Conservation (phyloP, 768 basidiomycete species). For the Podaxis carcinomalis region DNA sequence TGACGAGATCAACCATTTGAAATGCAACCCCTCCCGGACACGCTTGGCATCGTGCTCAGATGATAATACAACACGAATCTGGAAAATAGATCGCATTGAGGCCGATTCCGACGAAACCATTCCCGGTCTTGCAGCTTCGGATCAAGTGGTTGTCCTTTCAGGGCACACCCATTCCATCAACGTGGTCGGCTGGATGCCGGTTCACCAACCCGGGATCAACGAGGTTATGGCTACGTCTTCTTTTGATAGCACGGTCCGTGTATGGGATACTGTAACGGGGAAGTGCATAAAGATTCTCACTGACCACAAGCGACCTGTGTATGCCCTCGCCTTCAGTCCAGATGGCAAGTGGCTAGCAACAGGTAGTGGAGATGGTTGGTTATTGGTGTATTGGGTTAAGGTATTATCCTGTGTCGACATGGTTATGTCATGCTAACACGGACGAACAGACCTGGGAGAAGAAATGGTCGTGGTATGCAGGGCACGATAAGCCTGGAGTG, state of each 20-base stretch:
- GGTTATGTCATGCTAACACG: conserved; percentile 13
- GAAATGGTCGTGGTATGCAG: conserved; percentile 63
- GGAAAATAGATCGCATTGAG: conserved; percentile 54
- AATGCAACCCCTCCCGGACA: conserved; percentile 60
- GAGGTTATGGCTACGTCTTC: conserved; percentile 74
- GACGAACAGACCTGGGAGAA: conserved; percentile 38
- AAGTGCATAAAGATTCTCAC: conserved; percentile 67
- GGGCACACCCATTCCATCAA: conserved; percentile 69
- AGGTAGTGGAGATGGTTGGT: conserved; percentile 74
- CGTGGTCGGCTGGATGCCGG: conserved; percentile 67
- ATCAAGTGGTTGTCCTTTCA: conserved; percentile 40
- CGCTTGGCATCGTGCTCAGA: conserved; percentile 80
- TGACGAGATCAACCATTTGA: conserved; percentile 77
- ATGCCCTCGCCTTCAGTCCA: conserved; percentile 72
- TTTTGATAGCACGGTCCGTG: conserved; percentile 73
- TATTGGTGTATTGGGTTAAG: conserved; percentile 67
- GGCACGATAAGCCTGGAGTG: conserved; percentile 54
- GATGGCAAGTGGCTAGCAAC: conserved; percentile 69
- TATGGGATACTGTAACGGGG: conserved; percentile 82
- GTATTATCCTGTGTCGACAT: conserved; percentile 31
- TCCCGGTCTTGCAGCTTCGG: conserved; percentile 34
- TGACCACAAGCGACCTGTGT: conserved; percentile 71
- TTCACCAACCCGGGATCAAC: conserved; percentile 39
- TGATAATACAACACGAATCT: conserved; percentile 73
- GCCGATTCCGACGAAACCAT: conserved; percentile 31